Conservation (phyloP, 228 moss, liverwort and hornwort species). For the Sphagnum fallax region DNA sequence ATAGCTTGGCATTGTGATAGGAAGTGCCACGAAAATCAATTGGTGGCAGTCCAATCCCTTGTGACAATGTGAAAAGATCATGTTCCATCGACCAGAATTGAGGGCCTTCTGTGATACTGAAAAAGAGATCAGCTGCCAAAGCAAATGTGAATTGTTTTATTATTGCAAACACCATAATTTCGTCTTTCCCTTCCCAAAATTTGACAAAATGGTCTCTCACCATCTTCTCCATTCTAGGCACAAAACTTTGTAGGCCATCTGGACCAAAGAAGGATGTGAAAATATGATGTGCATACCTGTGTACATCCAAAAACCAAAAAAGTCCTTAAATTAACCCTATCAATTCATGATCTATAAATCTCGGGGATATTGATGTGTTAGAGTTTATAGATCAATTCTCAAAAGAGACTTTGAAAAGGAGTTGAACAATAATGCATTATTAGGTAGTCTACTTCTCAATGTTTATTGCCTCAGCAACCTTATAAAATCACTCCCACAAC, state of each 20-base stretch:
- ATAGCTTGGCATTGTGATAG: slow-evolving; percentile 14
- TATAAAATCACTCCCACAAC: too few species aligned
- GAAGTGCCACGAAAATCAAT: slow-evolving; percentile 31
- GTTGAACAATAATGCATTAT: too few species aligned
- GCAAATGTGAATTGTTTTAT: slow-evolving; percentile 28
- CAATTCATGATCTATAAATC: too few species aligned
- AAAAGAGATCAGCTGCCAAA: slow-evolving; percentile 10
- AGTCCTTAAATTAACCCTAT: too few species aligned
- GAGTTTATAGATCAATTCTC: too few species aligned
- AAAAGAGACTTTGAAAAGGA: too few species aligned
- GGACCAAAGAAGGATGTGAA: slow-evolving; percentile 18
- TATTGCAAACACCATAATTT: slow-evolving; percentile 7
- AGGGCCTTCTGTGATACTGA: slow-evolving; percentile 14
- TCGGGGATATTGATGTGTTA: too few species aligned
- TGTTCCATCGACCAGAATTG: background rate
- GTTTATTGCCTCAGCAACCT: too few species aligned
- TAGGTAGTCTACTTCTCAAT: too few species aligned
- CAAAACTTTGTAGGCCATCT: slow-evolving; percentile 21
- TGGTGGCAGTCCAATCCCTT: slow-evolving; percentile 15
- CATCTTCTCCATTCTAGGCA: slow-evolving; percentile 23
- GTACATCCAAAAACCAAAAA: too few species aligned
- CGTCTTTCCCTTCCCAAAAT: slow-evolving; percentile 22
- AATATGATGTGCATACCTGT: slow-evolving; percentile 20
- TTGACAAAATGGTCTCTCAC: slow-evolving; percentile 18
- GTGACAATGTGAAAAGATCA: background rate